These are phyloP conservation scores for Jamesozyma gamospora DNA, from an alignment of 805 yeast genomes.

Conservation along the genomic window DNA sequence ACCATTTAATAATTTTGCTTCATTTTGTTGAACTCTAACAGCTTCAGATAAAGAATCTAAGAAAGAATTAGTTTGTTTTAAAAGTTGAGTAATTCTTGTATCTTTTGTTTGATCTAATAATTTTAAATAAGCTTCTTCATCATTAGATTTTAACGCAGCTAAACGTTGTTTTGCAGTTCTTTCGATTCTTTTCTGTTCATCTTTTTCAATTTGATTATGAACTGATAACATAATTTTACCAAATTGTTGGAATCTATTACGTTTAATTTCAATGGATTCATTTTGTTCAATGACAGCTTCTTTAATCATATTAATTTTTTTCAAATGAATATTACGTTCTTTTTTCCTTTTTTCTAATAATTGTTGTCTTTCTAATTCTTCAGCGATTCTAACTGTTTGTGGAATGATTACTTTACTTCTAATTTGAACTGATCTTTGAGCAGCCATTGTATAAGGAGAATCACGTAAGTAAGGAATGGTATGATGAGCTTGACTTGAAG, in stretches of 20 bases:
- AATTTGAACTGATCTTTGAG: slow-evolving; percentile 58
- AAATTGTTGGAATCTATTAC: slow-evolving; percentile 25
- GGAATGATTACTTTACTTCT: slow-evolving; percentile 62
- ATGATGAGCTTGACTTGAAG: slow-evolving; percentile 48
- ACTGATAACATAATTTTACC: slow-evolving; percentile 21
- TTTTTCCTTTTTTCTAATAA: slow-evolving; percentile 45
- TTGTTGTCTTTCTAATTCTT: slow-evolving; percentile 65
- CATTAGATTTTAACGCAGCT: slow-evolving; percentile 78
- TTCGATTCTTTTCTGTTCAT: slow-evolving; percentile 65
- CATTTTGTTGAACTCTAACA: slow-evolving; percentile 62
- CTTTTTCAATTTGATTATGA: slow-evolving; percentile 46
- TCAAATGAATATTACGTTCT: slow-evolving; percentile 42
- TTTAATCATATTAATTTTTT: slow-evolving; percentile 35
- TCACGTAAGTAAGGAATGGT: slow-evolving; percentile 40
- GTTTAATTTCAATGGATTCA: slow-evolving; percentile 14
- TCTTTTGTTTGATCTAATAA: slow-evolving; percentile 79
- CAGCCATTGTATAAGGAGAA: slow-evolving; percentile 50
- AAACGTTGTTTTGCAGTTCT: slow-evolving; percentile 80
- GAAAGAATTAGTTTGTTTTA: slow-evolving; percentile 69
- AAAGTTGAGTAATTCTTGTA: slow-evolving; percentile 74
- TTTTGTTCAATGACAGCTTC: slow-evolving; percentile 26
- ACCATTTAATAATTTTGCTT: slow-evolving; percentile 25
- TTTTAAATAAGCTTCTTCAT: slow-evolving; percentile 79
- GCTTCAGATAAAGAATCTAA: slow-evolving; percentile 72
- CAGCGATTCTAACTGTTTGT: slow-evolving; percentile 66